Evolutionary conservation across 2,329 filamentous ascomycete species (phyloP).

Genomic region (Coniella lustricola): DNA sequence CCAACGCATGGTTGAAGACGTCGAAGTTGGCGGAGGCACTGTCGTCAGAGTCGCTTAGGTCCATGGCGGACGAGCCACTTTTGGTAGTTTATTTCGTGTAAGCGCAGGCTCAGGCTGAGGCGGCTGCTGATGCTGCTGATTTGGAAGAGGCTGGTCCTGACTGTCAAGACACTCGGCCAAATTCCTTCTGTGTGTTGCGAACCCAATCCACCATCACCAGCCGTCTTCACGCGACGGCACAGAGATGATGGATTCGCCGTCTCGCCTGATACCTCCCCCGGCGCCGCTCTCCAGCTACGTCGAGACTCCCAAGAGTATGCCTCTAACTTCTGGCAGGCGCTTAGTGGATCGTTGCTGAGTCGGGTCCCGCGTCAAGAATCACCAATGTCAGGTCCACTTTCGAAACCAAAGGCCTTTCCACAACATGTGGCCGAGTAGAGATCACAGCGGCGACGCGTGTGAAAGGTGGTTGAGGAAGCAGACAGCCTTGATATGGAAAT

Average conservation of each 20-base stretch:
- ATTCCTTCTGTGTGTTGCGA: slow-evolving; percentile 5
- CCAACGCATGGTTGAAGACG: slow-evolving; percentile 15
- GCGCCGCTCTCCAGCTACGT: not conserved
- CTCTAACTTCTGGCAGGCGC: not conserved
- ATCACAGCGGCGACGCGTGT: not conserved
- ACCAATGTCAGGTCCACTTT: slow-evolving; percentile 10
- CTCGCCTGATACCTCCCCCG: not conserved
- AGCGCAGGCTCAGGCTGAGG: too few species aligned
- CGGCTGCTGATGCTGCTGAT: not conserved
- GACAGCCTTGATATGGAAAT: not conserved
- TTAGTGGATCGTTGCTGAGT: not conserved
- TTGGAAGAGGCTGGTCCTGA: not conserved
- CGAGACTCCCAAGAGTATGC: not conserved
- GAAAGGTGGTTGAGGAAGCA: not conserved
- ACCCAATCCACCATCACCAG: slow-evolving; percentile 11
- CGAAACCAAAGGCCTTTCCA: slow-evolving; percentile 9
- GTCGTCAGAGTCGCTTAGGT: slow-evolving; percentile 10
- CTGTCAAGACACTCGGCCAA: not conserved
- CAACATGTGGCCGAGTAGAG: slow-evolving; percentile 4
- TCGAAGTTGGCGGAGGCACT: slow-evolving; percentile 10
- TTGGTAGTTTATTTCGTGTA: not conserved
- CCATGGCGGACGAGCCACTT: slow-evolving; percentile 1
- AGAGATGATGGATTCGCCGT: not conserved
- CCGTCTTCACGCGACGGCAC: slow-evolving; percentile 2
- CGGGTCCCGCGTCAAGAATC: not conserved